These are phyloP conservation scores for Dichomitus squalens DNA, from an alignment of 1,284 basidiomycete genomes.

Conservation along the genomic window DNA sequence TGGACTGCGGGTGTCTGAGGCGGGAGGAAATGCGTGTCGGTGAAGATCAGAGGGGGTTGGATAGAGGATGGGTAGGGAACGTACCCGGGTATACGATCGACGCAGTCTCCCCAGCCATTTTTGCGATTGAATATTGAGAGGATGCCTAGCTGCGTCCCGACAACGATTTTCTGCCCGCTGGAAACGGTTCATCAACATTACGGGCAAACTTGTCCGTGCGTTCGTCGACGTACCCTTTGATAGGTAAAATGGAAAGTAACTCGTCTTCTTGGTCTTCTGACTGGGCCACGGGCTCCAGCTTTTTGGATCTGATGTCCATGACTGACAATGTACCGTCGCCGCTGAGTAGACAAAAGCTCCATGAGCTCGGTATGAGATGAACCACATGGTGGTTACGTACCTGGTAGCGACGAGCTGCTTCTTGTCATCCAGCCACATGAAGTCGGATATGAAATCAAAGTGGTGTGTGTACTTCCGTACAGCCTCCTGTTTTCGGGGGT, in stretches of 20 bases:
- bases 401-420: slow-evolving; percentile 86
- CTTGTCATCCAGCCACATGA: slow-evolving; percentile 85
- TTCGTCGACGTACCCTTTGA: slow-evolving; percentile 65
- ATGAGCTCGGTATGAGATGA: neutral
- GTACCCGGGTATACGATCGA: slow-evolving; percentile 89
- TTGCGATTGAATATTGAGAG: slow-evolving; percentile 88
- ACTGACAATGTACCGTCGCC: slow-evolving; percentile 92
- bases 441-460: slow-evolving; percentile 95
- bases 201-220: neutral
- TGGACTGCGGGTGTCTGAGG: slow-evolving; percentile 80
- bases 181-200: neutral
- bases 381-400: slow-evolving; percentile 43
- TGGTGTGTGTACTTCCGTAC: slow-evolving; percentile 83
- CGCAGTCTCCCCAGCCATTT: slow-evolving; percentile 89
- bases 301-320: slow-evolving; percentile 84
- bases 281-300: slow-evolving; percentile 71
- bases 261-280: slow-evolving; percentile 98
- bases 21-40: neutral
- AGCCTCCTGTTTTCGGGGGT: slow-evolving; percentile 69
- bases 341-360: slow-evolving; percentile 41
- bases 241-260: slow-evolving; percentile 80
- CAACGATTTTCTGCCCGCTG: slow-evolving; percentile 79
- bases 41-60: neutral
- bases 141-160: slow-evolving; percentile 92
- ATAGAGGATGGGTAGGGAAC: slow-evolving; percentile 19